Evolutionary conservation across 2,329 filamentous ascomycete genomes (phyloP), one percentile per base, ranked within the genome.

Genomic region (Madurella fahalii): DNA sequence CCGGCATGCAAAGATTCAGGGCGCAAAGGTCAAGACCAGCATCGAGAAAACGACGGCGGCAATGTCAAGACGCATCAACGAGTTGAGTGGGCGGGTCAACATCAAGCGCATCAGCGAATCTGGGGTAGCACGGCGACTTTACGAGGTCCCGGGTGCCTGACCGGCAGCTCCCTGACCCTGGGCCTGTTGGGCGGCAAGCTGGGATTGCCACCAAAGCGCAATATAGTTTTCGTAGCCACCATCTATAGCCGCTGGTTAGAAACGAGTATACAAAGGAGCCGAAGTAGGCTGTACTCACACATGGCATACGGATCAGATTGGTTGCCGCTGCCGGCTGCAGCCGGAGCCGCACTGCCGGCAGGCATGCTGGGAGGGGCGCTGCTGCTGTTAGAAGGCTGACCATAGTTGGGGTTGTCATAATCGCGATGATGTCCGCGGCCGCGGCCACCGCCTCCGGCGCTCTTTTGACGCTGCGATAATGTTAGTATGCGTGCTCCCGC

Each of bases 181-280:
- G 40, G 52, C 60, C 57, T 69, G 68, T 52, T 71, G 68, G 32
- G 60, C 61, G 15, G 68, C 67, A 66, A 80, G 65, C 45, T 62
- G 57, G 31, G 87, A 87, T 66, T 89, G 85, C 73, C 90, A 92
- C 89, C 89, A 94, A 63, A 92, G 77, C 40, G 86, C 83, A 56
- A 90, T 72, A 68, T 93, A 94, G 63, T 86, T 86, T 64, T 91
- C 81, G 70, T 93, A 93, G 57, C 89, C 89, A 61, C 89, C 89
- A 72, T 92, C 83, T 85, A 56, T 39, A n/a, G 20, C 13, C n/a
- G 50, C 68, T 59, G 68, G 68, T 62, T 49, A 58, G 59, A 9
- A 40, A 43, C 30, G 9, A 15, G 3, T 2, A n/a, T 17, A 53
- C 15, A 11, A 13, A 20, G 8, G n/a, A 25, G 12, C 13, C 15